Evolutionary conservation across 2,329 filamentous ascomycete genomes (phyloP).

Genomic region (Ceratocystis alfenasii): DNA sequence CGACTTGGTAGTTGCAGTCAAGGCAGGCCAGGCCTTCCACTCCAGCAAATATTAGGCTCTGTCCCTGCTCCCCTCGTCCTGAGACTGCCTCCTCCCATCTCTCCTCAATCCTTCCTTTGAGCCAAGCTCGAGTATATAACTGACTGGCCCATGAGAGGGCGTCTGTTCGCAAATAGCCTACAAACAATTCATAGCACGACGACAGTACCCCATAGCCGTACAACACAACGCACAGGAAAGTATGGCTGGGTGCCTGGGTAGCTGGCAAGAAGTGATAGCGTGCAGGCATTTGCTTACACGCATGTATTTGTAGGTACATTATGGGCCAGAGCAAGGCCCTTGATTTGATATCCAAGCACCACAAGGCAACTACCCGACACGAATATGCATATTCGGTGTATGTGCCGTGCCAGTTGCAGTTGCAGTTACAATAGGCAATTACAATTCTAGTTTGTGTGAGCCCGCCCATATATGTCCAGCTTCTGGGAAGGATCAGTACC

Average conservation of each 20-base stretch:
- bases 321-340: neutral
- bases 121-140: neutral
- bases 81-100: neutral
- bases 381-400: neutral
- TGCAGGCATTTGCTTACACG: neutral
- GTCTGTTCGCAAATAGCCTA: neutral
- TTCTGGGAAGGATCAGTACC: neutral
- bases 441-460: neutral
- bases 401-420: neutral
- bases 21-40: neutral
- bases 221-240: neutral
- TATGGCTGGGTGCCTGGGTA: neutral
- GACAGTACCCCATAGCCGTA: neutral
- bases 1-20: neutral
- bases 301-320: neutral
- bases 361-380: conserved; percentile 3
- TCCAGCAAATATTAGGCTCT: neutral
- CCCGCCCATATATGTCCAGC: neutral
- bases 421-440: neutral
- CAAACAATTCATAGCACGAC: neutral
- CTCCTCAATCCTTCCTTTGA: neutral
- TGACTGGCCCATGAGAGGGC: neutral
- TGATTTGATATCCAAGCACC: neutral
- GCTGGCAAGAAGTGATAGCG: no score
- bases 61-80: neutral